Evolutionary conservation across 1,284 basidiomycete species (phyloP), one percentile per base, ranked within the genome.

Genomic region (Marasmius oreades): DNA sequence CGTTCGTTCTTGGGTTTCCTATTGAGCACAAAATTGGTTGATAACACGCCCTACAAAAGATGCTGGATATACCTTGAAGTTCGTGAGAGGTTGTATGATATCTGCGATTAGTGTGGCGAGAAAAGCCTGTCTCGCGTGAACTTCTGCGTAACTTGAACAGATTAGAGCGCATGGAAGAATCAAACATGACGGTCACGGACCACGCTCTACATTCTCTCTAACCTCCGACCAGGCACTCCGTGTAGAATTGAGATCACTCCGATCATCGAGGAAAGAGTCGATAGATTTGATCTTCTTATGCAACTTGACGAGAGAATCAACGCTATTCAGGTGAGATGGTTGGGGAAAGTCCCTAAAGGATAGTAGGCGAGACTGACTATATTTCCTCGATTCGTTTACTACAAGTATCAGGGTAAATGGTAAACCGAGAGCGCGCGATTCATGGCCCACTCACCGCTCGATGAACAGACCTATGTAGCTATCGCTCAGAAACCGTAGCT

Each of bases 1-100:
- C 24, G 92, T 94, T 39, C 93, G 83, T 55, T 91, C 89, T 75
- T 95, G 93, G 7, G 87, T 89, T 61, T 94, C 92, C 87, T 92
- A 57, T 18, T 26, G 10, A 31, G 10, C 28, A 18, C 23, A 48
- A 16, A 2, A 56, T 34, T 5, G 31, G 53, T 55, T 12, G 62
- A 51, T 53, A 18, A 23, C 57, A 37, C 57, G 34, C 23, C 43
- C 16, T 23, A 39, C 48, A 31, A 45, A 31, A 44, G 26, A 52
- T 58, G 24, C 23, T 23, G 23, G 42, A 34, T 31, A 31, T 31
- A 88, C 92, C 78, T 86, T 91, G 51, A 95, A 71, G 28, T 75
- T 64, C 24, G 78, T 77, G 46, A 95, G 74, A 5, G 84, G 85
- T 51, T 72, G 80, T 55, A 95, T 80, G 18, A 92, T 84, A 67